phyloP scores from a whole-genome alignment of 2,329 filamentous ascomycete species.

The Cercospora sp. region DNA sequence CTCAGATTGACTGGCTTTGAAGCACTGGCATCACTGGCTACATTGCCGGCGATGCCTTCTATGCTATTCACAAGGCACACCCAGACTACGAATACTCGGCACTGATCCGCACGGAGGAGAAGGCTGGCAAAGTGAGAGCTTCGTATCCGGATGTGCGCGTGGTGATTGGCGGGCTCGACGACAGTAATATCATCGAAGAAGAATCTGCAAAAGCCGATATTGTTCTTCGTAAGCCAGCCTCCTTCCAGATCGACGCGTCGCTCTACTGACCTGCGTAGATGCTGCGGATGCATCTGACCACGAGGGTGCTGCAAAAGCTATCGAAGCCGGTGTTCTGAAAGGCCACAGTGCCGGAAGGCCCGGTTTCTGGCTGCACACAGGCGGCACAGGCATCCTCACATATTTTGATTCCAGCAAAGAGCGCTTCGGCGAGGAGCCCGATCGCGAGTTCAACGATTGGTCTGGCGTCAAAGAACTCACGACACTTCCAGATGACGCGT shows the following conservation, averaged over 20 bases:
- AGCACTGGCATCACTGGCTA: slow-evolving; percentile 43
- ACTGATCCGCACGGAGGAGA: slow-evolving; percentile 53
- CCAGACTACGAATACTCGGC: slow-evolving; percentile 53
- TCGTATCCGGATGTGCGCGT: slow-evolving; percentile 44
- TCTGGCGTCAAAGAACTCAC: slow-evolving; percentile 55
- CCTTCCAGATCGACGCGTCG: neutral
- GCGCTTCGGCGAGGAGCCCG: slow-evolving; percentile 48
- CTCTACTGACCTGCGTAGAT: slow-evolving; percentile 36
- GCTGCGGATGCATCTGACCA: slow-evolving; percentile 51
- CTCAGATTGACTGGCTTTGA: slow-evolving; percentile 4
- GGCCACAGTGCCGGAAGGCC: slow-evolving; percentile 44
- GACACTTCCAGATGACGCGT: slow-evolving; percentile 56
- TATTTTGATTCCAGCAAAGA: slow-evolving; percentile 51
- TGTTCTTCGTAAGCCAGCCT: slow-evolving; percentile 44
- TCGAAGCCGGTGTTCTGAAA: slow-evolving; percentile 53
- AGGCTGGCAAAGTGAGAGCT: slow-evolving; percentile 45
- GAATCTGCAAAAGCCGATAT: slow-evolving; percentile 55
- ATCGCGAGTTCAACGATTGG: slow-evolving; percentile 59
- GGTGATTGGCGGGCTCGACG: slow-evolving; percentile 54
- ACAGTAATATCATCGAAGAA: slow-evolving; percentile 46
- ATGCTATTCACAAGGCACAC: slow-evolving; percentile 47
- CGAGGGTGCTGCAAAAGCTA: slow-evolving; percentile 49
- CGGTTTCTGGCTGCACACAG: slow-evolving; percentile 52
- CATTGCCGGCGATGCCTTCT: slow-evolving; percentile 50
- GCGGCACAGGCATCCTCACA: slow-evolving; percentile 59